Conservation (phyloP, 441 rosid species). For the Melastoma candidum region DNA sequence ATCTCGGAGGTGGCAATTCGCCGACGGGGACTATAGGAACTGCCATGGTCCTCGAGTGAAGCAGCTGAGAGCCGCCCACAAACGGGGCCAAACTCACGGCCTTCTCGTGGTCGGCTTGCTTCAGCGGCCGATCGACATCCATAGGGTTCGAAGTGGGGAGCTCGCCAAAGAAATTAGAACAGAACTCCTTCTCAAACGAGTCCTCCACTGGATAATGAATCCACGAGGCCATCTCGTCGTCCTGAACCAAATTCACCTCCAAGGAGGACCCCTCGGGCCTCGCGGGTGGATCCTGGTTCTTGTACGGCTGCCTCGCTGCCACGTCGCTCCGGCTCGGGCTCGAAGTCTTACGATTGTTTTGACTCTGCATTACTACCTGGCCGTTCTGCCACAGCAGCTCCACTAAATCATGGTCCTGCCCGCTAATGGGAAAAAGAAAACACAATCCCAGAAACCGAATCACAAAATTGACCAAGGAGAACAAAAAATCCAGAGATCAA, state of each 20-base stretch:
- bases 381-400: conserved; percentile 69
- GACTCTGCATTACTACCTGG: conserved; percentile 50
- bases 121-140: conserved; percentile 17
- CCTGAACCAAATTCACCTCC: conserved; percentile 31
- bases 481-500: background rate
- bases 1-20: conserved; percentile 46
- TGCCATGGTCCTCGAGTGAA: conserved; percentile 11
- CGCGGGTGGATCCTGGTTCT: conserved; percentile 16
- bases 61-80: conserved; percentile 12
- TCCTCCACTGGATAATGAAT: conserved; percentile 47
- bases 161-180: conserved; percentile 39
- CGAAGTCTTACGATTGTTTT: conserved; percentile 33
- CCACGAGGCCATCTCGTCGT: conserved; percentile 58
- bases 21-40: conserved; percentile 18
- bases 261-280: conserved; percentile 19
- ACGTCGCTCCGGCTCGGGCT: conserved; percentile 11
- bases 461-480: background rate
- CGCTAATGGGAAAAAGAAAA: conserved; percentile 12
- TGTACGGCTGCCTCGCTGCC: conserved; percentile 16
- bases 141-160: conserved; percentile 20
- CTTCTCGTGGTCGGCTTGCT: conserved; percentile 18
- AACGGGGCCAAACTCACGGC: conserved; percentile 10
- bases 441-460: conserved; percentile 4
- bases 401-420: conserved; percentile 44
- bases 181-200: conserved; percentile 43